Base-by-base conservation (phyloP, 1,284 basidiomycete species). In the Serendipita sp. region DNA sequence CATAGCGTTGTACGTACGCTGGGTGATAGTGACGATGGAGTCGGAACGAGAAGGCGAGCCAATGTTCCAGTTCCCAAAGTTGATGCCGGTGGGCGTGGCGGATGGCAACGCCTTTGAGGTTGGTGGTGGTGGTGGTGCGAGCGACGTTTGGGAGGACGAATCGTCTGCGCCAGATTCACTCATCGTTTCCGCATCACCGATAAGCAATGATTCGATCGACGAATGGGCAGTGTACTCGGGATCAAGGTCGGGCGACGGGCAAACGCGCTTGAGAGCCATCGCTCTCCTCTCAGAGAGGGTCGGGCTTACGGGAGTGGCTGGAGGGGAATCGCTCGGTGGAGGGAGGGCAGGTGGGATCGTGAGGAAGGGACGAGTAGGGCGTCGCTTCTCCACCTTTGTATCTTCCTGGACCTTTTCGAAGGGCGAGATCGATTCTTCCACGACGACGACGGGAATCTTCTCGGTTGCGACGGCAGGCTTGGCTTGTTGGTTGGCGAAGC, bases 11-110 rank as follows among this genome's bases (percentile, higher is more conserved):
- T 30, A 58, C 4, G 53, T n/a, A 1, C 53, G 53, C 32, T 58
- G 53, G 17, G 53, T 58, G 34, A 58, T 30, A 8, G 53, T 58
- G 53, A 58, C 53, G 32, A 58, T 58, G 22, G 53, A 58, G 29
- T 58, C 53, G 8, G 53, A 58, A 26, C 53, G 53, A 10, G 53
- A 58, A 58, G 53, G 53, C n/a, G 53, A 4, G 34, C 53, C 53
- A 58, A 58, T 58, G 34, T 35, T 32, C 53, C 53, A 58, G 32
- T 58, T 58, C 15, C 26, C 53, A 30, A 30, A 58, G 26, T 26
- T 29, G 5, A 22, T 29, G 53, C 15, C 26, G 26, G 32, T 17
- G 15, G 45, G 12, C 6, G 38, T 13, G 32, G n/a, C n/a, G 4
- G 12, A 8, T 35, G 53, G 53, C 26, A 58, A 32, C 4, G 8